Base-by-base conservation (phyloP, 768 basidiomycete species). In the Lactarius trivialis region DNA sequence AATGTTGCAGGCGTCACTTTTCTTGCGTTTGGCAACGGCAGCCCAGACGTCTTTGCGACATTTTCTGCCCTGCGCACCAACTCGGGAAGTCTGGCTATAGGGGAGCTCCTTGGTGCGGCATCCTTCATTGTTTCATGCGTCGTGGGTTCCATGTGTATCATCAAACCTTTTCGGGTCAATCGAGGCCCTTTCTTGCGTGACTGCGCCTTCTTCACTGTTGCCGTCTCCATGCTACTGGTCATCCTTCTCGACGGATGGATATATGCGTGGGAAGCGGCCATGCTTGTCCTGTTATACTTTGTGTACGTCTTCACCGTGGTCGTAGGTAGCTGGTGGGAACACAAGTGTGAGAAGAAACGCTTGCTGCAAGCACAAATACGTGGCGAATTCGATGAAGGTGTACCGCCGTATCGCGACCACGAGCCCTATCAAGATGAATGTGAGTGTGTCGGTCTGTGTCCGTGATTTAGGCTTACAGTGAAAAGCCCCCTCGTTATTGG, bases 61-160 rank as follows among this genome's bases (percentile, higher is more conserved):
- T 97, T 96, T 72, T 90, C 93, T 2, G 91, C 96, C 21, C 89
- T 99, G 84, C 85, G 85, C 33, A 79, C 85, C 24, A 77, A 87
- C 68, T 91, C 94, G 4, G 94, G 94, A 8, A 84, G 89, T 60
- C 75, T 99, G 58, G 97, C 97, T 1, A 85, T 99, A 57, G 97
- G 97, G 24, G 97, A 99, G 72, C 80, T 99, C 7, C 78, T 99
- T 14, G 97, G 97, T 7, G 96, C 96, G 2, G 95, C 96, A 0
- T 82, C 91, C 2, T 99, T 99, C 77, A 95, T 99, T 73, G 86
- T 92, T 24, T 93, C 93, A 2, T 93, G 94, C 69, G 97, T 99
- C 26, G 96, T 93, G 14, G 97, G 97, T 8, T 88, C 90, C n/a
- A 96, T 99, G 88, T 94, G 92, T 68, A 86, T 98, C 73, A 93